Conservation (phyloP, 352 stramenopile species). For the Thalassiosira sp. region DNA sequence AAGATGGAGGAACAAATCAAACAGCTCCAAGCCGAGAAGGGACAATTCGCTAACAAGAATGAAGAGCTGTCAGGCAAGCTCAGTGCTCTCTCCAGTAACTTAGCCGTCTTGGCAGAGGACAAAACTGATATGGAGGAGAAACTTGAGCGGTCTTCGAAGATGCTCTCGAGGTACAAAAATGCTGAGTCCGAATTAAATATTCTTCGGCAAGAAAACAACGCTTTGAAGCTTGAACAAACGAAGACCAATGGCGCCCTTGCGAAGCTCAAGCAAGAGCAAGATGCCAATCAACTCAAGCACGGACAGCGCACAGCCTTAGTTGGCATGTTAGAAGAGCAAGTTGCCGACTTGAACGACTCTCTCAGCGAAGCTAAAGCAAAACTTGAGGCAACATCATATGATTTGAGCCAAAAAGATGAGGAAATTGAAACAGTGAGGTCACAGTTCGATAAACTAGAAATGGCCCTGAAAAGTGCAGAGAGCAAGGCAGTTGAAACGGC, state of each 20-base stretch:
- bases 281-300: slow-evolving; percentile 75
- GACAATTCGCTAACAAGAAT: slow-evolving; percentile 61
- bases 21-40: slow-evolving; percentile 46
- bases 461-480: slow-evolving; percentile 59
- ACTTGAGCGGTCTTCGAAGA: slow-evolving; percentile 55
- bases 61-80: slow-evolving; percentile 79
- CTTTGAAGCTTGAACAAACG: slow-evolving; percentile 76
- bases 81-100: slow-evolving; percentile 62
- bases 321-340: slow-evolving; percentile 81
- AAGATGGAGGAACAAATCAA: slow-evolving; percentile 56
- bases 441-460: slow-evolving; percentile 59
- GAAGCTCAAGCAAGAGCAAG: slow-evolving; percentile 79
- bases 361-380: slow-evolving; percentile 74
- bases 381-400: slow-evolving; percentile 74
- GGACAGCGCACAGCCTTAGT: slow-evolving; percentile 81
- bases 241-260: slow-evolving; percentile 71
- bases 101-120: slow-evolving; percentile 68
- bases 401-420: slow-evolving; percentile 78
- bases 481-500: slow-evolving; percentile 54
- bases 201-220: slow-evolving; percentile 75
- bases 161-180: slow-evolving; percentile 62
- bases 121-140: slow-evolving; percentile 67
- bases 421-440: slow-evolving; percentile 59
- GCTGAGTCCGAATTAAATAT: slow-evolving; percentile 66
- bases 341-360: slow-evolving; percentile 80